phyloP scores from a whole-genome alignment of 768 basidiomycete species.

The Brasilioporus rufonigricans region DNA sequence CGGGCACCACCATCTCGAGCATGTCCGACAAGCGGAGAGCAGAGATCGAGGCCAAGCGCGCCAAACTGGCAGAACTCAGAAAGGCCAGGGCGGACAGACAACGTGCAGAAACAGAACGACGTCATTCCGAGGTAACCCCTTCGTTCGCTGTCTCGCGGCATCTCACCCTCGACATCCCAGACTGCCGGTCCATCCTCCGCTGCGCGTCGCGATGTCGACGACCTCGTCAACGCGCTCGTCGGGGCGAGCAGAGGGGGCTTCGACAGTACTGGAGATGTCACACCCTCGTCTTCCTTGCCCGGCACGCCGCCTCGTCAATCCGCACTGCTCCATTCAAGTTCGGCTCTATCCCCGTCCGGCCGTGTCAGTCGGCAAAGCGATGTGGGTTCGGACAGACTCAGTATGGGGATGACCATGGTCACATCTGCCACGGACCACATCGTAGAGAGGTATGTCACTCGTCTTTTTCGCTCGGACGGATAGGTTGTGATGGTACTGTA shows the following conservation, averaged over 20 bases:
- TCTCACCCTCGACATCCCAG: constrained; percentile 22
- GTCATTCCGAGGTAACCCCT: constrained; percentile 23
- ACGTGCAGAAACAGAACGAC: constrained; percentile 47
- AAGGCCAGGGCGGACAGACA: constrained; percentile 65
- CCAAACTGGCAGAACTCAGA: constrained; percentile 78
- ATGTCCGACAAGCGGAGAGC: constrained; percentile 72
- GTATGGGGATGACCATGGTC: constrained; percentile 44
- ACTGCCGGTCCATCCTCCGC: constrained; percentile 39
- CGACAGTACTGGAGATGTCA: constrained; percentile 58
- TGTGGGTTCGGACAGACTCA: constrained; percentile 46
- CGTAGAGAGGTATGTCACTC: constrained; percentile 56
- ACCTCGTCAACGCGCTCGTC: constrained; percentile 62
- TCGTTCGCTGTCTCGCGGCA: background rate
- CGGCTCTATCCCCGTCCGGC: constrained; percentile 48
- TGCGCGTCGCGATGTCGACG: constrained; percentile 61
- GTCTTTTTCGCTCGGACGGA: background rate
- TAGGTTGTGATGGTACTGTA: constrained; percentile 26
- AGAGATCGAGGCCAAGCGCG: constrained; percentile 91
- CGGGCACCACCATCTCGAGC: background rate
- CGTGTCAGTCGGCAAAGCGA: constrained; percentile 72
- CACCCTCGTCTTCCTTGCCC: constrained; percentile 70
- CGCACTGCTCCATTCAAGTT: constrained; percentile 35
- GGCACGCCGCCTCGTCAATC: constrained; percentile 59
- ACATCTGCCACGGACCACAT: constrained; percentile 62
- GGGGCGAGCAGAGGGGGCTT: constrained; percentile 43